phyloP scores from a whole-genome alignment of 768 basidiomycete genomes.

The Lactifluus piperatus region DNA sequence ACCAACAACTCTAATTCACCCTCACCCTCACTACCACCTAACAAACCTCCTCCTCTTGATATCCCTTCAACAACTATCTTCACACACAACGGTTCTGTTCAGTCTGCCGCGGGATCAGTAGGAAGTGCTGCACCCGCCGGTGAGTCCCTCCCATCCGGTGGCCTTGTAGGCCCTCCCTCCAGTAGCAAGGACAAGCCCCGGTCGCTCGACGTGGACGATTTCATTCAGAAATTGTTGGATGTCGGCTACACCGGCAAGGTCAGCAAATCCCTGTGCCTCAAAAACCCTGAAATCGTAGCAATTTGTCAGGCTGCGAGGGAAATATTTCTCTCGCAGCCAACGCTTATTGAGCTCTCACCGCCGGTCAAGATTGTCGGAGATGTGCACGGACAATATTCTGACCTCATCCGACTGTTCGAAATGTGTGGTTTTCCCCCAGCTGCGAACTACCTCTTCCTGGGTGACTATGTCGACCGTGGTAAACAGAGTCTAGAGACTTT shows the following conservation, averaged over 20 bases:
- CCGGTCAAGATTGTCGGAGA: constrained; percentile 99
- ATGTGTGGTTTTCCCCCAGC: constrained; percentile 99
- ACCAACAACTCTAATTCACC: constrained; percentile 23
- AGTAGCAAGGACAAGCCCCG: constrained; percentile 51
- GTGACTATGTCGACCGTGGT: constrained; percentile 98
- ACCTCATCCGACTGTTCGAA: constrained; percentile 96
- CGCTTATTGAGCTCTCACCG: constrained; percentile 92
- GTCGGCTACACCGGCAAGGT: constrained; percentile 98
- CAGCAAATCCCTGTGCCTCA: constrained; percentile 89
- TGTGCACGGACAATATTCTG: constrained; percentile 97
- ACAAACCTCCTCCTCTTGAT: constrained; percentile 55
- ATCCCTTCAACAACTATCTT: constrained; percentile 83
- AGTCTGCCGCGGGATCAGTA: constrained; percentile 41
- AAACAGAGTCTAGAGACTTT: constrained; percentile 99
- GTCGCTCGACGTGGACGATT: constrained; percentile 91
- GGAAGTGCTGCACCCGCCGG: constrained; percentile 31
- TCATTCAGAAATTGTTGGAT: constrained; percentile 93
- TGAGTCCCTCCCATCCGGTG: constrained; percentile 31
- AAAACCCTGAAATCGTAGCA: constrained; percentile 91
- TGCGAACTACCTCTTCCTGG: constrained; percentile 96
- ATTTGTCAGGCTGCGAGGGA: constrained; percentile 95
- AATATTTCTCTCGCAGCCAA: constrained; percentile 93
- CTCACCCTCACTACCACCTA: constrained; percentile 25
- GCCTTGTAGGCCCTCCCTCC: constrained; percentile 25
- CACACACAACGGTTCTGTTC: constrained; percentile 41